phyloP scores from a whole-genome alignment of 1,139 yeast species.

The Debaryomyces sp. region DNA sequence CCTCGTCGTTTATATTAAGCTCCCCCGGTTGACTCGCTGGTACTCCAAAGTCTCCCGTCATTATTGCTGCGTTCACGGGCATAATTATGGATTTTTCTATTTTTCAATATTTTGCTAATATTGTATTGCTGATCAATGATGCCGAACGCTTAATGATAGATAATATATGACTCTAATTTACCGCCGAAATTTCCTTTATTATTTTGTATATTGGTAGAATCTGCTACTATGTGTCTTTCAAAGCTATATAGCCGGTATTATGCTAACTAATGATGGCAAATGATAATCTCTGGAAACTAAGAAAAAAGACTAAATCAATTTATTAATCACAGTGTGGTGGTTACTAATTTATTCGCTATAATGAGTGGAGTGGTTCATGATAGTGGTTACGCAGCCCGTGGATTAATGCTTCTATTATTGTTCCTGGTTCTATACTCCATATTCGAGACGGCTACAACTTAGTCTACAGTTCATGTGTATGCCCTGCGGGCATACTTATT shows the following conservation, averaged over 20 bases:
- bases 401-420: not conserved
- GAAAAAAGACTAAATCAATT: not conserved
- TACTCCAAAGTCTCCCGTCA: slow-evolving; percentile 1
- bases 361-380: slow-evolving; percentile 6
- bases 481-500: not conserved
- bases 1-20: slow-evolving; percentile 9
- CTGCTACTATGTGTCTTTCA: not conserved
- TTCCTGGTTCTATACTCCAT: not conserved
- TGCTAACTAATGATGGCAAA: not conserved
- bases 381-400: slow-evolving; percentile 6
- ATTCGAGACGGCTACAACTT: not conserved
- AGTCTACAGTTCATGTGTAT: not conserved
- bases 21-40: slow-evolving; percentile 2
- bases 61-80: slow-evolving; percentile 4
- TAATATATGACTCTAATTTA: not conserved
- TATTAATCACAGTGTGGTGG: slow-evolving; percentile 5
- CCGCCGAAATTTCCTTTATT: not conserved
- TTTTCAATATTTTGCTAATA: not conserved
- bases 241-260: not conserved
- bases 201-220: not conserved
- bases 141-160: slow-evolving; percentile 3
- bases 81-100: not conserved
- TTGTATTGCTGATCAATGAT: slow-evolving; percentile 1
- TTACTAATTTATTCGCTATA: slow-evolving; percentile 5
- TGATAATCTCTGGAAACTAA: not conserved